Conservation (phyloP, 192 early-diverging fungal species). For the Chytriomyces sp. region DNA sequence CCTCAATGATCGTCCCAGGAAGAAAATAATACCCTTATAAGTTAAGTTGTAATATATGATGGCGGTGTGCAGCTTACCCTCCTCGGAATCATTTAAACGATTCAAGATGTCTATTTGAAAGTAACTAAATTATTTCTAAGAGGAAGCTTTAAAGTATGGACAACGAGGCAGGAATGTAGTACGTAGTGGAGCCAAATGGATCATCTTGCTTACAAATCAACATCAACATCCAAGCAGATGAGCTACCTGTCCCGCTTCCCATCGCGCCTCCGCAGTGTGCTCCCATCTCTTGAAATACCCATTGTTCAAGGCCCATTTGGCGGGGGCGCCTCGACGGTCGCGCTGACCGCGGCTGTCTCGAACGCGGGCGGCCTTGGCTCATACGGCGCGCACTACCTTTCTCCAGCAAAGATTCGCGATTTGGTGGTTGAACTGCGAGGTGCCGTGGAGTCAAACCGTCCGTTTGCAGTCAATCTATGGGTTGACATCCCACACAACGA, state of each 20-base stretch:
- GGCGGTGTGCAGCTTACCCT: no score
- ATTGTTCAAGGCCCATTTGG: conserved; percentile 7
- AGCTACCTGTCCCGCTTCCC: background rate
- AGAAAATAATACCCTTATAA: no score
- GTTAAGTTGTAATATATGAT: no score
- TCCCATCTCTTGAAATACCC: background rate
- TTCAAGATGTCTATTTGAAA: no score
- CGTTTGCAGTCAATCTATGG: conserved; percentile 11
- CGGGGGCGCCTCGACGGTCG: conserved; percentile 7
- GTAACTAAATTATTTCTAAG: no score
- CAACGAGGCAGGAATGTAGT: no score
- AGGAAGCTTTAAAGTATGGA: no score
- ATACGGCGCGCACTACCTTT: conserved; percentile 8
- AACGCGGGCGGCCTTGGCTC: conserved; percentile 8
- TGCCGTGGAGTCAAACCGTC: background rate
- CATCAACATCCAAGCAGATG: background rate
- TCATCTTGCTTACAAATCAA: no score
- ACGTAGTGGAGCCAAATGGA: no score
- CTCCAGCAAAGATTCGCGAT: background rate
- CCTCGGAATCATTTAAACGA: no score
- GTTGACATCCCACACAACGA: background rate
- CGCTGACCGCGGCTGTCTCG: background rate
- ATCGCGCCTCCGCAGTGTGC: background rate
- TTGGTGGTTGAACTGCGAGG: background rate
- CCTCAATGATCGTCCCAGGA: no score